Evolutionary conservation across 2,329 filamentous ascomycete genomes (phyloP), one percentile per base, ranked within the genome.

Genomic region (Aspergillus aculeatinus): DNA sequence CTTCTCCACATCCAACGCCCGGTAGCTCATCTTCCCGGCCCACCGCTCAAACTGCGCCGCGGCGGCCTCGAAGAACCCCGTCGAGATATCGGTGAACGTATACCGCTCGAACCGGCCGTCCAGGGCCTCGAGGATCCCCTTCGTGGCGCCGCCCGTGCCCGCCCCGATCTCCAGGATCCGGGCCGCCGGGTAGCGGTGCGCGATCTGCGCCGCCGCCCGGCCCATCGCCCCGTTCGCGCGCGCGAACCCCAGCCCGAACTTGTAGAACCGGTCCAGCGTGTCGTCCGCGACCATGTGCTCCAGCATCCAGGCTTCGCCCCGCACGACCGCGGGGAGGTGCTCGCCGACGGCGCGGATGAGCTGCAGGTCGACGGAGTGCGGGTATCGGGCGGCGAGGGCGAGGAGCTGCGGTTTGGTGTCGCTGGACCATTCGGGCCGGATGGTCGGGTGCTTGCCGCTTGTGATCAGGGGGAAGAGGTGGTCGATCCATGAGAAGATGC

Each of bases 51-150:
- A 76, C 1, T 55, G 52, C 25, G 70, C 67, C 16, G 61, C 54
- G 0, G 76, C 76, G 3, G 69, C 66, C 19, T 73, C 71, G 53
- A 82, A 80, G 68, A 80, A 81, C 5, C 72, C 76, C 1, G 68
- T 51, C 0, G 77, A 79, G 11, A 81, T 74, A 59, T 82, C 80
- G 0, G 81, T 82, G 66, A 71, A 82, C 0, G 73, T 77, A 63
- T 81, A 82, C 1, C 64, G 67, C 12, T 63, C 61, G 42, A 73
- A 76, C 10, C 39, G 14, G 5, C 63, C n/a, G 2, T 67, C 70
- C 11, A 80, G 62, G 2, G 56, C 57, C 4, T 63, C 57, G 2
- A 82, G 65, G 10, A 81, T 68, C 3, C 55, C 61, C 6, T 70
- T 64, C 0, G 80, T 82, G 0, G 78, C 72, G 16, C 73, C 74